Base-by-base conservation (phyloP, 1,139 yeast genomes). In the Candida neerlandica region DNA sequence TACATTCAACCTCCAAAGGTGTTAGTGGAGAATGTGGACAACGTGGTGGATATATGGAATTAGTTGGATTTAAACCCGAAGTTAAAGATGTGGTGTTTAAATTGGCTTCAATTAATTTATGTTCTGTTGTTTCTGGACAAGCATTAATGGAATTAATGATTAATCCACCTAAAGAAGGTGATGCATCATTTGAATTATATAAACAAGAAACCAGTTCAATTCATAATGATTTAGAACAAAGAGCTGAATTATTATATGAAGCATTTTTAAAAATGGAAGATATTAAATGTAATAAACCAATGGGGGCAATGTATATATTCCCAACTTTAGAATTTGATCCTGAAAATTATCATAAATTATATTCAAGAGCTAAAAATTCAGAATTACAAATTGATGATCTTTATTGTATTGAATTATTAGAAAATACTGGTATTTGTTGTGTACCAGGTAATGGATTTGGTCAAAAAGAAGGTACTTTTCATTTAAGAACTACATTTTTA, bases 401-500 rank as follows among this genome's bases (percentile, higher is more conserved):
- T 56, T 95, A 94, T 73, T 91, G 97, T 68, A 77, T 86, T 64
- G 85, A 86, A 58, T 73, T 94, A 53, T 77, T 94, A 57, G 94
- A 92, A 58, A 67, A 70, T 49, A 91, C 99, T n/a, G 99, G 99
- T 59, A 91, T 94, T 55, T 95, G 99, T 70, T 90, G 96, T 49
- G 96, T 94, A 54, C 98, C 99, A 30, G 99, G 99, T 39, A 84
- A 91, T 41, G 99, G 99, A 1, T 95, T 94, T 62, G 98, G 98
- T 38, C 99, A 95, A 71, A 86, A 77, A 44, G 84, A 84, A 46
- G 96, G 89, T 21, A 90, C 97, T 9, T 88, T 78, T 73, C 99
- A 94, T 66, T 80, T 94, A 62, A 84, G 99, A 76, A 94, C 99
- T 2, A 94, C 99, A 1, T 94, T 94, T 75, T 78, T 94, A 63